Base-by-base conservation (phyloP, 179 eudicot genomes). In the Spinacia oleracea region DNA sequence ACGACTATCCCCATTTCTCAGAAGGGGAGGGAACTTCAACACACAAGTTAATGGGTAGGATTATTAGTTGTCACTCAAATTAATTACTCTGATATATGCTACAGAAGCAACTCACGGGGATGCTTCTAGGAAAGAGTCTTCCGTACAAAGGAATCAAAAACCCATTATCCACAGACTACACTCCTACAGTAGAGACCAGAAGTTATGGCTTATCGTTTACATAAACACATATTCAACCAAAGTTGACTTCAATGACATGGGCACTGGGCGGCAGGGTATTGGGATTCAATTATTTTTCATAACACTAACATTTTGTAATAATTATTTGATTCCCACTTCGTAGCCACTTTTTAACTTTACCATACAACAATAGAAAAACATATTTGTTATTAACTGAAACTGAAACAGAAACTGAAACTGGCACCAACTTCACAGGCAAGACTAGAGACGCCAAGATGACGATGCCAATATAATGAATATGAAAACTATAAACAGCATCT, bases 161-260 rank as follows among this genome's bases (percentile, higher is more conserved):
- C 35, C 74, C 70, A 78, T 64, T 82, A 82, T 77, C 81, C 78
- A n/a, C n/a, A n/a, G n/a, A n/a, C n/a, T n/a, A n/a, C n/a, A n/a
- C n/a, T n/a, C n/a, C n/a, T n/a, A n/a, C n/a, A n/a, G n/a, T n/a
- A n/a, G n/a, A n/a, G n/a, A n/a, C n/a, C n/a, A n/a, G n/a, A 64
- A 63, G 83, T 55, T 21, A 68, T 56, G 68, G 81, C 76, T 79
- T 64, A 70, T 70, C 38, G 15, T 82, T 58, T 74, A 70, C 42
- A 78, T 51, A 38, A 71, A 71, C 74, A 70, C 79, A 69, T 60
- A 58, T 74, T 74, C 85, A 74, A 69, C 77, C 56, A 31, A 72
- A 60, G 72, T 70, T 82, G 82, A 79, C 82, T 74, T 51, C 23
- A 70, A 53, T 48, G 55, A 70, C 62, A 82, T 79, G 82, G 84